phyloP scores from a whole-genome alignment of 1,284 basidiomycete species.

The Crucibulum cyathiforme region DNA sequence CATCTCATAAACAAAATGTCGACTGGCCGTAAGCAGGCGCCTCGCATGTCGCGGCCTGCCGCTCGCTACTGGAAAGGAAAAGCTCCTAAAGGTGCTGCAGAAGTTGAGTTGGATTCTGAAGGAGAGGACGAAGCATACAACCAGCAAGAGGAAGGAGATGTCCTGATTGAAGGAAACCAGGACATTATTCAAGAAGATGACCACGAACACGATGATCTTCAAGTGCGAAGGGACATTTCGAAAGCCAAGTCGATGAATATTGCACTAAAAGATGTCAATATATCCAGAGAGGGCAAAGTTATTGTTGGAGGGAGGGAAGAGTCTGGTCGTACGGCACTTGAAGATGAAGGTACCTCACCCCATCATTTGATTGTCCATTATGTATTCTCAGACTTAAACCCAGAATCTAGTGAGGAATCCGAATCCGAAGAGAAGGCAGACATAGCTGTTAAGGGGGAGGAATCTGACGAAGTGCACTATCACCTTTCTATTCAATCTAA shows the following conservation, averaged over 20 bases:
- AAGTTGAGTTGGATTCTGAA: slow-evolving; percentile 68
- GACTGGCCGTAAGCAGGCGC: slow-evolving; percentile 65
- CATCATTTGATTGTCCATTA: background rate
- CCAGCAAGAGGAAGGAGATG: slow-evolving; percentile 58
- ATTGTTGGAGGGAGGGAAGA: slow-evolving; percentile 77
- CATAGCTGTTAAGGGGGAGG: slow-evolving; percentile 36
- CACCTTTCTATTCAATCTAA: slow-evolving; percentile 1
- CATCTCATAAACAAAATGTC: slow-evolving; percentile 18
- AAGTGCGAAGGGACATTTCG: slow-evolving; percentile 32
- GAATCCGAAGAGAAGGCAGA: slow-evolving; percentile 47
- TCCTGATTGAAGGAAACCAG: slow-evolving; percentile 61
- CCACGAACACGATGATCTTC: slow-evolving; percentile 51
- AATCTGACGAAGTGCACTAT: slow-evolving; percentile 52
- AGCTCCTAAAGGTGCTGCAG: slow-evolving; percentile 73
- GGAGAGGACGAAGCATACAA: slow-evolving; percentile 51
- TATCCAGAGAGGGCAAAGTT: slow-evolving; percentile 78
- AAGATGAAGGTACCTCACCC: slow-evolving; percentile 45
- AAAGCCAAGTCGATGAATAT: slow-evolving; percentile 70
- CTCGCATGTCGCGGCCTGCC: slow-evolving; percentile 72
- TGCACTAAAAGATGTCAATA: slow-evolving; percentile 74
- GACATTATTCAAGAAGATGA: slow-evolving; percentile 51
- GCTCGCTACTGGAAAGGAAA: slow-evolving; percentile 87
- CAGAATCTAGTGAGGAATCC: slow-evolving; percentile 31
- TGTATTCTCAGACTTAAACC: background rate
- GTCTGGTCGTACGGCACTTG: slow-evolving; percentile 66